These are phyloP conservation scores for Leccinellum rugosiceps DNA, from an alignment of 768 basidiomycete genomes.

Conservation along the genomic window DNA sequence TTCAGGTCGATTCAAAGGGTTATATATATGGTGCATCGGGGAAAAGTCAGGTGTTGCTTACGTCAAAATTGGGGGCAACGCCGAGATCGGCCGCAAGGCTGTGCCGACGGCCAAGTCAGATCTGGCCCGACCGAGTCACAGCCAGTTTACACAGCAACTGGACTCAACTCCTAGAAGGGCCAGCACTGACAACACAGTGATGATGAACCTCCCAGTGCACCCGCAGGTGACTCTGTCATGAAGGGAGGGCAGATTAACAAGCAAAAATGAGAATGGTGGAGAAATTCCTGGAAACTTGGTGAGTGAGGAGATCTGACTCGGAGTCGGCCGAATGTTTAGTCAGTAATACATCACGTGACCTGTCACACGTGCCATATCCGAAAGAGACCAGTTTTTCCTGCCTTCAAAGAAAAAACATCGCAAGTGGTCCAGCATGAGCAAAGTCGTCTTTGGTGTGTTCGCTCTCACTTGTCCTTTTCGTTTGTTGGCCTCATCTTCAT, in stretches of 20 bases:
- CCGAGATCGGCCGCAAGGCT: neutral
- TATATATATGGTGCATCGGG: neutral
- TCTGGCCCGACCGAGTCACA: neutral
- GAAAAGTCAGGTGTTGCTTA: neutral
- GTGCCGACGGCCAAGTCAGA: neutral
- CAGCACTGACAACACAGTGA: neutral
- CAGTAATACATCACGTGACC: neutral
- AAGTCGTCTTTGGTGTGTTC: constrained; percentile 69
- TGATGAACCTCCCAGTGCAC: neutral
- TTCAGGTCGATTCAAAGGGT: neutral
- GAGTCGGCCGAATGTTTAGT: neutral
- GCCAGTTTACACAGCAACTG: neutral
- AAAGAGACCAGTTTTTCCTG: neutral
- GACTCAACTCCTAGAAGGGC: neutral
- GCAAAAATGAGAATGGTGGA: neutral
- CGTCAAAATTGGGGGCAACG: neutral
- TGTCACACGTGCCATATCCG: neutral
- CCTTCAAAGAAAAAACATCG: neutral
- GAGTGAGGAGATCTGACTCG: neutral
- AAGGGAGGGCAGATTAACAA: neutral
- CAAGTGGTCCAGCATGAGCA: constrained; percentile 46
- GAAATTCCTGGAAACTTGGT: constrained; percentile 2
- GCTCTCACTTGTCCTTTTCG: neutral
- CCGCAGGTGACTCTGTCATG: neutral
- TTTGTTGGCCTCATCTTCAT: constrained; percentile 1